Conservation (phyloP, 768 basidiomycete species). For the Leucocoprinus birnbaumii region DNA sequence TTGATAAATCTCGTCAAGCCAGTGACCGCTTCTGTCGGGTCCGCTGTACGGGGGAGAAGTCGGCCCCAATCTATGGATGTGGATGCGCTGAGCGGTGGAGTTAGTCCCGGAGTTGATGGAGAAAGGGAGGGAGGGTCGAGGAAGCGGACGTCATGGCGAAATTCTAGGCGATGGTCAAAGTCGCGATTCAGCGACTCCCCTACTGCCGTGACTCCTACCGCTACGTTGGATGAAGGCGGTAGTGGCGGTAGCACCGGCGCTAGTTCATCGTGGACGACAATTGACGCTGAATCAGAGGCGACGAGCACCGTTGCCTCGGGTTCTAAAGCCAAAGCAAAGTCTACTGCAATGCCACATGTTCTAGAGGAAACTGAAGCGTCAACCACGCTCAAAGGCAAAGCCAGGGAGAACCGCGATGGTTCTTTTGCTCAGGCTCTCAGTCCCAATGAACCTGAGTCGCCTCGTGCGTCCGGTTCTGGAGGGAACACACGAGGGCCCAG, state of each 20-base stretch:
- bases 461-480: slow-evolving; percentile 10
- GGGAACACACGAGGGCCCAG: too few relatives aligned
- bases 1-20: slow-evolving; percentile 28
- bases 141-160: not conserved
- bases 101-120: not conserved
- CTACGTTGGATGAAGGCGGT: too few relatives aligned
- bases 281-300: not conserved
- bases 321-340: not conserved
- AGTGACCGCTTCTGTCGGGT: not conserved
- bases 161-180: slow-evolving; percentile 30
- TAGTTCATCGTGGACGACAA: too few relatives aligned
- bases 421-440: too few relatives aligned
- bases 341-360: not conserved
- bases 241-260: too few relatives aligned
- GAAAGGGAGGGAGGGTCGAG: not conserved
- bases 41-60: not conserved
- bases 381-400: slow-evolving; percentile 29
- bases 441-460: too few relatives aligned
- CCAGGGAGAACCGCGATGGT: slow-evolving; percentile 17
- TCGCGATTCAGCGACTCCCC: slow-evolving; percentile 15
- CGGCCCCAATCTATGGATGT: not conserved
- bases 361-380: not conserved
- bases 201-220: not conserved
- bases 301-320: not conserved
- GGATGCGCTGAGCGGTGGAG: not conserved